A percentile compares a stretch with the other conserved stretches of the same genome.
Conservation (phyloP, 805 yeast genomes). For the Spathaspora girioi region DNA sequence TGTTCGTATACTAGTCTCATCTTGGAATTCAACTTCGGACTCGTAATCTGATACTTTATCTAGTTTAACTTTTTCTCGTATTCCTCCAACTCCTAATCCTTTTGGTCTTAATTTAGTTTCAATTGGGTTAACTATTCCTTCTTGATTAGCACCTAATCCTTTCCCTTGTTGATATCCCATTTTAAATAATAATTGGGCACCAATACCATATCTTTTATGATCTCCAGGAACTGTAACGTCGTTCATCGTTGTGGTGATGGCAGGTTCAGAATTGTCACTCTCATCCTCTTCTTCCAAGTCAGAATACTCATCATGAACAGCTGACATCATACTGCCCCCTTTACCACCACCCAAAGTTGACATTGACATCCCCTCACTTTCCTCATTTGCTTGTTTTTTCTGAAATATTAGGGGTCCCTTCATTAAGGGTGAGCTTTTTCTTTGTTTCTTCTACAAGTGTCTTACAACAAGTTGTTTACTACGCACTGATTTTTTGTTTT, state of each 20-base stretch:
- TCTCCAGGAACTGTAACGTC: not conserved
- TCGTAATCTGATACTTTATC: slow-evolving; percentile 9
- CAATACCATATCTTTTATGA: slow-evolving; percentile 63
- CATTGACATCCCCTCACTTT: not conserved
- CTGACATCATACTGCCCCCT: slow-evolving; percentile 4
- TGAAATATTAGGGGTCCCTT: not conserved
- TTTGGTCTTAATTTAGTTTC: slow-evolving; percentile 63
- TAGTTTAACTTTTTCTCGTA: slow-evolving; percentile 28
- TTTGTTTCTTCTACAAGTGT: too few relatives aligned
- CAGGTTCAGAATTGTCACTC: slow-evolving; percentile 7
- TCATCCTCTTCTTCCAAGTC: slow-evolving; percentile 19
- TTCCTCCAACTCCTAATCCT: slow-evolving; percentile 74
- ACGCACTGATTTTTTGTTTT: not conserved
- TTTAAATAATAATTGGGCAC: slow-evolving; percentile 68
- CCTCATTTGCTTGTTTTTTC: not conserved
- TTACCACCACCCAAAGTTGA: not conserved
- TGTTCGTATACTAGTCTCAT: not conserved
- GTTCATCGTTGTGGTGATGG: not conserved
- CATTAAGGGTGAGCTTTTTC: not conserved
- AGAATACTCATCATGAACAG: slow-evolving; percentile 15
- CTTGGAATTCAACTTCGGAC: slow-evolving; percentile 13
- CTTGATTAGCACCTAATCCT: slow-evolving; percentile 73
- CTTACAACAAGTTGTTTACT: too few relatives aligned
- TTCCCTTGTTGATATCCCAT: slow-evolving; percentile 88
- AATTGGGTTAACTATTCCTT: slow-evolving; percentile 80